phyloP scores from a whole-genome alignment of 2,329 filamentous ascomycete species.

The Colletotrichum truncatum region DNA sequence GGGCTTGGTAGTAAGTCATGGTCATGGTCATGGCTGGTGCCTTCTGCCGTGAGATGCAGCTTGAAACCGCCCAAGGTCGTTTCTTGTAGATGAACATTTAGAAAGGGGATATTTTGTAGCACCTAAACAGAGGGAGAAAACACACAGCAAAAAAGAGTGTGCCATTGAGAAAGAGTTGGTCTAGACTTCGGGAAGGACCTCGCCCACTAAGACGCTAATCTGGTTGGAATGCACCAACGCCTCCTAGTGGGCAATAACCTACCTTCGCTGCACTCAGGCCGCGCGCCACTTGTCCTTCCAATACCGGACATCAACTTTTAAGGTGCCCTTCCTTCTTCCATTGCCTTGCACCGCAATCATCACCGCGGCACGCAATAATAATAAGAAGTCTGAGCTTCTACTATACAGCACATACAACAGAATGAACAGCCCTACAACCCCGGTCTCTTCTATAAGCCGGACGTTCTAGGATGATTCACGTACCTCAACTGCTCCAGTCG shows the following conservation, averaged over 20 bases:
- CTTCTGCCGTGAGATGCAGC: neutral
- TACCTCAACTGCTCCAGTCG: neutral
- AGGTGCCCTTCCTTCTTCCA: neutral
- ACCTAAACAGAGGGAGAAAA: neutral
- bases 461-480: neutral
- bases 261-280: neutral
- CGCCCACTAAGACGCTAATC: neutral
- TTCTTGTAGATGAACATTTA: no score
- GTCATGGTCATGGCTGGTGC: neutral
- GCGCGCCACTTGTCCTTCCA: neutral
- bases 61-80: neutral
- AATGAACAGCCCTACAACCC: slow-evolving; percentile 12
- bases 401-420: neutral
- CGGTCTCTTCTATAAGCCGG: slow-evolving; percentile 1
- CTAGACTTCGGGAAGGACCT: neutral
- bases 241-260: slow-evolving; percentile 1
- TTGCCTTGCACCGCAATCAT: neutral
- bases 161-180: neutral
- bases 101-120: no score
- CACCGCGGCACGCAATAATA: no score
- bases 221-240: neutral
- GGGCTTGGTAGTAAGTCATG: neutral
- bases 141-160: neutral
- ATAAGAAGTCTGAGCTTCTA: neutral
- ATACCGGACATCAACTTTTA: neutral